A percentile compares a stretch with the other conserved stretches of the same genome.
Evolutionary conservation across 1,139 yeast species (phyloP).

Genomic region (Taiozyma onychis): DNA sequence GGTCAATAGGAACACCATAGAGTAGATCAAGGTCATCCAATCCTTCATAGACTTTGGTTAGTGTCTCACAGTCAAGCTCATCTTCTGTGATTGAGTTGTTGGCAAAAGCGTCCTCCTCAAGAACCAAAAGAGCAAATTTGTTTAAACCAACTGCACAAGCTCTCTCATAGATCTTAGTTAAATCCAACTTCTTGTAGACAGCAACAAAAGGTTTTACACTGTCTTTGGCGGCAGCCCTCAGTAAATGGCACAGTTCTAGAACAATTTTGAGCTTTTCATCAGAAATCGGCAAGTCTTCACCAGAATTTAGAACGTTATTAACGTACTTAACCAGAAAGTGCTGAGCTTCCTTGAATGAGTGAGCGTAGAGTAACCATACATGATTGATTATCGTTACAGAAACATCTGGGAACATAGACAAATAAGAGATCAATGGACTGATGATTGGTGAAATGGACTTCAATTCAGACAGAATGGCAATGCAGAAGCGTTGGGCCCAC

Average conservation of each 20-base stretch:
- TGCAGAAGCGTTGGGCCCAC: slow-evolving; percentile 32
- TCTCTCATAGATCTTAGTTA: slow-evolving; percentile 28
- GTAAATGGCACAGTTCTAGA: slow-evolving; percentile 34
- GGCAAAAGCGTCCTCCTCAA: slow-evolving; percentile 42
- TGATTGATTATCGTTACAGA: slow-evolving; percentile 16
- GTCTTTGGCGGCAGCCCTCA: slow-evolving; percentile 41
- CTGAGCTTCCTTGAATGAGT: slow-evolving; percentile 1
- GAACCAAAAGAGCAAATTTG: slow-evolving; percentile 46
- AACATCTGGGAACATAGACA: slow-evolving; percentile 11
- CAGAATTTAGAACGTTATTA: slow-evolving; percentile 1
- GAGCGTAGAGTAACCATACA: slow-evolving; percentile 25
- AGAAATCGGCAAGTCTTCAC: slow-evolving; percentile 20
- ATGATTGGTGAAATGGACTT: slow-evolving; percentile 12
- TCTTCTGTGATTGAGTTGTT: slow-evolving; percentile 7
- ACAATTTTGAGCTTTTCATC: slow-evolving; percentile 29
- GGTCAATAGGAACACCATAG: slow-evolving; percentile 56
- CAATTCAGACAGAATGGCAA: slow-evolving; percentile 34
- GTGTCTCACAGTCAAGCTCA: slow-evolving; percentile 15
- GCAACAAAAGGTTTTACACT: slow-evolving; percentile 30
- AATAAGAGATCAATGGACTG: slow-evolving; percentile 23
- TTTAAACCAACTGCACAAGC: slow-evolving; percentile 35
- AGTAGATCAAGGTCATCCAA: slow-evolving; percentile 55
- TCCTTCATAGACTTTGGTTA: slow-evolving; percentile 38
- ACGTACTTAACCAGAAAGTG: slow-evolving; percentile 10
- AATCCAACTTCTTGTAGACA: slow-evolving; percentile 34